Evolutionary conservation across 495 filamentous ascomycete genomes (phyloP).

Genomic region (Evansstolkia leycettana): DNA sequence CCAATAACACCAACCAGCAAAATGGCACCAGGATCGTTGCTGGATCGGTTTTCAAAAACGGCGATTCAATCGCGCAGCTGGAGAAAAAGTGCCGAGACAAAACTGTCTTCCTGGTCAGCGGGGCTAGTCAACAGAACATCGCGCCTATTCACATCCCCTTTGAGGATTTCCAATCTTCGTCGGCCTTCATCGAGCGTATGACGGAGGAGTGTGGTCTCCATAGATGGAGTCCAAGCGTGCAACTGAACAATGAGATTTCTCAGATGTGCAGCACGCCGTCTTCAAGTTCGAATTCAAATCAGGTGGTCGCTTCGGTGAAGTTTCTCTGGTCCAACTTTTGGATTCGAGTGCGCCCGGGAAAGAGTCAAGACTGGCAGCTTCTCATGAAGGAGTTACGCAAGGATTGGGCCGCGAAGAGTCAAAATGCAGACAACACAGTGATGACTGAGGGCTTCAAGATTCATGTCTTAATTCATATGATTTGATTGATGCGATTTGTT

Average conservation of each 20-base stretch:
- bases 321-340: constrained; percentile 5
- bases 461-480: constrained; percentile 5
- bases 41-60: too few species aligned
- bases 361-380: constrained; percentile 5
- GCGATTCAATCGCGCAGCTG: too few species aligned
- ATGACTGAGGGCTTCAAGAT: constrained; percentile 1
- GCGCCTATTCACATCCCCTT: constrained; percentile 3
- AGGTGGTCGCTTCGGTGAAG: constrained; percentile 4
- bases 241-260: background rate
- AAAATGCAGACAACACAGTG: background rate
- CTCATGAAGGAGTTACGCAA: constrained; percentile 2
- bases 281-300: background rate
- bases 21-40: too few species aligned
- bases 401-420: constrained; percentile 1
- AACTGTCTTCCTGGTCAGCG: constrained; percentile 6
- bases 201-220: background rate
- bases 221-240: background rate
- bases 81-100: too few species aligned
- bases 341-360: constrained; percentile 5
- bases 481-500: background rate
- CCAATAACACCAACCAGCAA: too few species aligned
- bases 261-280: background rate
- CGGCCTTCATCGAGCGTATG: constrained; percentile 5
- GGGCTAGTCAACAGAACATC: background rate
- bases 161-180: constrained; percentile 1